Evolutionary conservation across 176 grass and related monocot species (phyloP), one percentile per base, ranked within the genome.

Genomic region (Phoenix dactylifera): DNA sequence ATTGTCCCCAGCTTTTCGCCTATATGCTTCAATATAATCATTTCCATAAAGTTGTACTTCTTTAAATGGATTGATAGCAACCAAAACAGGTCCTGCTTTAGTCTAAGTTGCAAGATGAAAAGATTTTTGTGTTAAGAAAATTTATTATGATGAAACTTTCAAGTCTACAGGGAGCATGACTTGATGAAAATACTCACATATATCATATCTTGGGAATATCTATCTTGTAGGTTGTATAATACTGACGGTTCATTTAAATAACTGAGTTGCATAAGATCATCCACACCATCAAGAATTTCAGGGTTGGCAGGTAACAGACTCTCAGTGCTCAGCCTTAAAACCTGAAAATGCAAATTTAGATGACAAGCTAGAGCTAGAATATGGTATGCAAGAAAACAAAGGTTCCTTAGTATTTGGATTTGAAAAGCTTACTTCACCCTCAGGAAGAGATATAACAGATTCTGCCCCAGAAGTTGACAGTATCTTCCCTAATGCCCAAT

Each of bases 81-180:
- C 76, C 69, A 98, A 86, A 89, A 98, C 79, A 74, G 94, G 94
- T 26, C 88, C 88, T 86, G 94, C 94, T 98, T 90, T 98, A 76
- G 88, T 98, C 94, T 98, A 74, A 68, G 35, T 18, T 62, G 75
- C 0, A 85, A 81, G 59, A 66, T 26, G 51, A n/a, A 39, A 70
- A 49, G 62, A 59, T 44, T 17, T 58, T 44, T 39, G 59, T 22
- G 15, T 60, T 16, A 67, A 22, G 26, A 44, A 12, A 56, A 39
- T 22, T 16, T 2, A 56, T 55, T 22, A 5, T 78, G 58, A 76
- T 32, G 22, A 82, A 84, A 9, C 29, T 39, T 82, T 73, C 72
- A 55, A 15, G 32, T 60, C 60, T 3, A 73, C 50, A 26, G 63
- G 56, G 56, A 74, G 29, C 54, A 70, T 50, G 22, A 66, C 28